A percentile compares a stretch with the other conserved stretches of the same genome.
phyloP scores from a whole-genome alignment of 768 basidiomycete genomes.

The Russula foetens region DNA sequence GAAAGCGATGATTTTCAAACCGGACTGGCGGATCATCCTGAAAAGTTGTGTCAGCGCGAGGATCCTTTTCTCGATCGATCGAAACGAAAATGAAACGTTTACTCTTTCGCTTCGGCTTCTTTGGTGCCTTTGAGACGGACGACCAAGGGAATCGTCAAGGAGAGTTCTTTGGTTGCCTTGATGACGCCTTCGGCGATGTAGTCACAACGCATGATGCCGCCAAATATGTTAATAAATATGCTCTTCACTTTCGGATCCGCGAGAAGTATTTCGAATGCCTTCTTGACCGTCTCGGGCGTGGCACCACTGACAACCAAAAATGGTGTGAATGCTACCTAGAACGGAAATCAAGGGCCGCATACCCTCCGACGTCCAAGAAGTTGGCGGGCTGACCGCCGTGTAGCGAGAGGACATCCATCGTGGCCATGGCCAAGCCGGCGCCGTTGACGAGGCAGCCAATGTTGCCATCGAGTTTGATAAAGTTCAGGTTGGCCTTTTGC shows the following conservation, averaged over 20 bases:
- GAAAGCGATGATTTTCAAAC: conserved; percentile 87
- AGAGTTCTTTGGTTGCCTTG: conserved; percentile 89
- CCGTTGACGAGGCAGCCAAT: conserved; percentile 98
- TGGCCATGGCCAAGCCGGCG: conserved; percentile 98
- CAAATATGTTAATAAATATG: conserved; percentile 98
- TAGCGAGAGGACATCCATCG: conserved; percentile 97
- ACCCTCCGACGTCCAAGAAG: conserved; percentile 98
- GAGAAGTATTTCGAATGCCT: conserved; percentile 93
- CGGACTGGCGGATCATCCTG: conserved; percentile 91
- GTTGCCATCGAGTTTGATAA: conserved; percentile 97
- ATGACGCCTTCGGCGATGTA: conserved; percentile 98
- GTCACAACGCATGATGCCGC: conserved; percentile 99
- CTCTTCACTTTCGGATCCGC: conserved; percentile 90
- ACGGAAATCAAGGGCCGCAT: conserved; percentile 20
- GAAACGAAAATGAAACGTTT: conserved; percentile 31
- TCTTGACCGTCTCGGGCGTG: conserved; percentile 99
- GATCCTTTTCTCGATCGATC: conserved; percentile 3
- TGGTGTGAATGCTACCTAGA: not conserved
- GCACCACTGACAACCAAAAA: conserved; percentile 55
- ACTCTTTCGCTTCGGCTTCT: conserved; percentile 93
- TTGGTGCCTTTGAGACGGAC: conserved; percentile 97
- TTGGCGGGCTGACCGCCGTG: conserved; percentile 97
- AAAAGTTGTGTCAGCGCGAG: conserved; percentile 6
- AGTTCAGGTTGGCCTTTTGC: conserved; percentile 92
- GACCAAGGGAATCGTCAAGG: conserved; percentile 77